Evolutionary conservation across 2,329 filamentous ascomycete species (phyloP).

Genomic region (Diplodia mutila): DNA sequence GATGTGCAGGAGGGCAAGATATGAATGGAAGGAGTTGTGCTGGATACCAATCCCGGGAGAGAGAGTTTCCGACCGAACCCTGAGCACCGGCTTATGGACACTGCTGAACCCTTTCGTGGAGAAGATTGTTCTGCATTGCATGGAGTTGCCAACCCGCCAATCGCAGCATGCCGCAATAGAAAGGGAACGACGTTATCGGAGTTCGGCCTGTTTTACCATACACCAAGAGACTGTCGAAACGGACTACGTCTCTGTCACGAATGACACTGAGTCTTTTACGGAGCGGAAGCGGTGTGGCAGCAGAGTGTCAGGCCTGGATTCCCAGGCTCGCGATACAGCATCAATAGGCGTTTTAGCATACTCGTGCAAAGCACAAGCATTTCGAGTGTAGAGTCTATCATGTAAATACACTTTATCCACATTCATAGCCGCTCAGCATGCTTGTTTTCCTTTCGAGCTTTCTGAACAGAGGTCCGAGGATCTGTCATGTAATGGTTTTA

Average conservation of each 20-base stretch:
- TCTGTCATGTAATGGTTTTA: too few species aligned
- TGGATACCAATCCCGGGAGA: too few species aligned
- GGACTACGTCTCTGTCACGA: neutral
- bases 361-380: neutral
- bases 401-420: neutral
- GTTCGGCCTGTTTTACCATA: neutral
- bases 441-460: neutral
- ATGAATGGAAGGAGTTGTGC: neutral
- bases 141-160: neutral
- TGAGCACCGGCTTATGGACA: neutral
- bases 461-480: neutral
- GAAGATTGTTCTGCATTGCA: neutral
- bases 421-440: neutral
- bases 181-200: neutral
- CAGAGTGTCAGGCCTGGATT: neutral
- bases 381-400: neutral
- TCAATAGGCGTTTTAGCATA: neutral
- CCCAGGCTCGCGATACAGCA: neutral
- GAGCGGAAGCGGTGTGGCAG: neutral
- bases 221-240: neutral
- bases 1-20: conserved; percentile 49
- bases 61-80: neutral
- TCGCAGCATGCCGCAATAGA: neutral
- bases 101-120: neutral
- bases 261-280: neutral